These are phyloP conservation scores for Albophoma yamanashiensis DNA, from an alignment of 2,329 filamentous ascomycete genomes.

Conservation along the genomic window DNA sequence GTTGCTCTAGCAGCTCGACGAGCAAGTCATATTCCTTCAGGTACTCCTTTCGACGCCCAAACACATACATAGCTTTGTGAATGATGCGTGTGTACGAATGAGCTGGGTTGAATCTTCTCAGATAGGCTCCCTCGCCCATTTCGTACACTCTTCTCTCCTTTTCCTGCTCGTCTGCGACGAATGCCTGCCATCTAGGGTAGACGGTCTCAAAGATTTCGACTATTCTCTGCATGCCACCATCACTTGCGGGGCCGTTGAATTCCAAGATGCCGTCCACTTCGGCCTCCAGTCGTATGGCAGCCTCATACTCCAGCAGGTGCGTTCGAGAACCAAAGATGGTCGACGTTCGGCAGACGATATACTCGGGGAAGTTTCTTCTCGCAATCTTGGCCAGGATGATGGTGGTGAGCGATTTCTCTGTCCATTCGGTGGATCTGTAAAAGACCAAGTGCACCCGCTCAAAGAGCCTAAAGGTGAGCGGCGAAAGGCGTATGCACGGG, in stretches of 20 bases:
- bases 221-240: slow-evolving; percentile 55
- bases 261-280: slow-evolving; percentile 75
- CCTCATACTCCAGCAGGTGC: slow-evolving; percentile 79
- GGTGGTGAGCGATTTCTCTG: slow-evolving; percentile 88
- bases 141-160: slow-evolving; percentile 73
- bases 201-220: slow-evolving; percentile 63
- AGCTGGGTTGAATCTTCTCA: slow-evolving; percentile 80
- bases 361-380: slow-evolving; percentile 75
- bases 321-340: slow-evolving; percentile 76
- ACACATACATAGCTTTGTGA: slow-evolving; percentile 71
- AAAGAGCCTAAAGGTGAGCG: slow-evolving; percentile 67
- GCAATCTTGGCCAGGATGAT: slow-evolving; percentile 91
- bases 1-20: slow-evolving; percentile 65
- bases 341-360: slow-evolving; percentile 78
- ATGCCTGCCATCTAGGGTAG: slow-evolving; percentile 67
- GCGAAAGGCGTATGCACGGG: slow-evolving; percentile 71
- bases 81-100: slow-evolving; percentile 91
- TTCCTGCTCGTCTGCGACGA: slow-evolving; percentile 62
- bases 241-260: slow-evolving; percentile 59
- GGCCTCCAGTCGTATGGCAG: slow-evolving; percentile 71
- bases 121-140: slow-evolving; percentile 75
- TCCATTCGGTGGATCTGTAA: slow-evolving; percentile 94
- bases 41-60: slow-evolving; percentile 76
- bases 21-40: slow-evolving; percentile 65
- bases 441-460: slow-evolving; percentile 93